These are phyloP conservation scores for Hypoxylon sp. DNA, from an alignment of 2,329 filamentous ascomycete species.

Conservation along the genomic window DNA sequence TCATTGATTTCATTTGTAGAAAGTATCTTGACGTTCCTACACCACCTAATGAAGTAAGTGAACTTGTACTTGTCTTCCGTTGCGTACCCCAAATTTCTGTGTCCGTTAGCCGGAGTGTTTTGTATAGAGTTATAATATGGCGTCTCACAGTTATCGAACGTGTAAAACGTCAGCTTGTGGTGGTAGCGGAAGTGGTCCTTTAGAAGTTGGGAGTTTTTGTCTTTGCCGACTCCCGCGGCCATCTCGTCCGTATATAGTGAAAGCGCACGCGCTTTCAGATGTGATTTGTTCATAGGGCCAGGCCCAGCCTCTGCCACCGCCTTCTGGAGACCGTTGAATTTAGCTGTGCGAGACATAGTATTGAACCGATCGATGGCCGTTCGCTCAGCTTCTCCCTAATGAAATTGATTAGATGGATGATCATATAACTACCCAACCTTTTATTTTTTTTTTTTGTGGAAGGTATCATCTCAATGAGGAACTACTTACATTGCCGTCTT, in stretches of 20 bases:
- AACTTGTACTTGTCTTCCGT: neutral
- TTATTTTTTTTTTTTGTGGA: too few species aligned
- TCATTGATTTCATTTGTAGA: neutral
- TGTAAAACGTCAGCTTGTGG: too few species aligned
- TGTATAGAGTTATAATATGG: neutral
- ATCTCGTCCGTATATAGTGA: too few species aligned
- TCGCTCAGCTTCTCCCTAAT: neutral
- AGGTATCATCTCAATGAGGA: neutral
- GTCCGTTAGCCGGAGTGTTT: conserved; percentile 9
- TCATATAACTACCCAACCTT: neutral
- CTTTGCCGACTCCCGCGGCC: too few species aligned
- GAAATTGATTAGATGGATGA: neutral
- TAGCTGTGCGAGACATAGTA: too few species aligned
- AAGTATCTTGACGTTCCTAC: neutral
- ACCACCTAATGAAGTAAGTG: conserved; percentile 1
- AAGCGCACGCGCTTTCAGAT: too few species aligned
- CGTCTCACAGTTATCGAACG: neutral
- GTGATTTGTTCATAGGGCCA: too few species aligned
- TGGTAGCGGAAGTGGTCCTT: too few species aligned
- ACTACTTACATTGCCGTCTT: neutral
- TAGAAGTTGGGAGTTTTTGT: too few species aligned
- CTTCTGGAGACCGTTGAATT: too few species aligned
- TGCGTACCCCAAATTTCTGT: neutral
- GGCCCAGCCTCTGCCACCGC: too few species aligned
- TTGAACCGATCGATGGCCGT: neutral